Conservation (phyloP, 2,329 filamentous ascomycete genomes). For the Xenoacremonium recifei region DNA sequence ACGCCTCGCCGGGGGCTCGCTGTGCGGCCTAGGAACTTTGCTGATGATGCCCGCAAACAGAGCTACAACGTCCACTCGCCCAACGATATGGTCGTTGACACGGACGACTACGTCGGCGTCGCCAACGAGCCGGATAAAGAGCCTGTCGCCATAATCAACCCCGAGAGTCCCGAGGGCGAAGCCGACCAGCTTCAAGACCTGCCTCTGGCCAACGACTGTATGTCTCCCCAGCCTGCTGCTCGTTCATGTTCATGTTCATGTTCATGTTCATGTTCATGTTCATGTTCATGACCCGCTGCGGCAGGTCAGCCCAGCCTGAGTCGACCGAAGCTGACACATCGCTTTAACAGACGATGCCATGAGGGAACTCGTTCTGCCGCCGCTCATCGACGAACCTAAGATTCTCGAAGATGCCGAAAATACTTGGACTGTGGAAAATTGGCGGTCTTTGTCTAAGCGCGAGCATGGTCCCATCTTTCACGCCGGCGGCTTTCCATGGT, state of each 20-base stretch:
- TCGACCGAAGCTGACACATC: constrained; percentile 21
- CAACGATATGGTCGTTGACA: constrained; percentile 56
- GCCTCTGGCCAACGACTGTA: constrained; percentile 54
- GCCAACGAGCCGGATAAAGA: constrained; percentile 49
- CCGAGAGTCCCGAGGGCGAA: constrained; percentile 50
- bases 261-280: too few species aligned
- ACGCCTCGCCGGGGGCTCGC: constrained; percentile 15
- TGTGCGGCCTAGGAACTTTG: constrained; percentile 12
- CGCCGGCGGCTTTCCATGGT: constrained; percentile 87
- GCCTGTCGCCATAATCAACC: constrained; percentile 53
- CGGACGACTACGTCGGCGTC: constrained; percentile 53
- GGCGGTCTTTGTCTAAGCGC: constrained; percentile 73
- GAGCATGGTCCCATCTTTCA: constrained; percentile 87
- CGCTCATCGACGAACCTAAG: constrained; percentile 72
- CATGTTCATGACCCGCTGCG: too few species aligned
- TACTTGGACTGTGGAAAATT: constrained; percentile 88
- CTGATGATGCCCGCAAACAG: constrained; percentile 34
- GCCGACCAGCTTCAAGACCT: constrained; percentile 46
- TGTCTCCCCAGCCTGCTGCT: constrained; percentile 26
- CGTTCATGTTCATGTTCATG: too few species aligned
- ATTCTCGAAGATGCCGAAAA: constrained; percentile 71
- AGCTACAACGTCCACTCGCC: constrained; percentile 55
- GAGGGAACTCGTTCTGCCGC: constrained; percentile 74
- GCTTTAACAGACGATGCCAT: constrained; percentile 77
- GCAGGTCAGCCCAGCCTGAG: too few species aligned